Evolutionary conservation across 768 basidiomycete species (phyloP), one percentile per base, ranked within the genome.

Genomic region (Mycena epipterygia): DNA sequence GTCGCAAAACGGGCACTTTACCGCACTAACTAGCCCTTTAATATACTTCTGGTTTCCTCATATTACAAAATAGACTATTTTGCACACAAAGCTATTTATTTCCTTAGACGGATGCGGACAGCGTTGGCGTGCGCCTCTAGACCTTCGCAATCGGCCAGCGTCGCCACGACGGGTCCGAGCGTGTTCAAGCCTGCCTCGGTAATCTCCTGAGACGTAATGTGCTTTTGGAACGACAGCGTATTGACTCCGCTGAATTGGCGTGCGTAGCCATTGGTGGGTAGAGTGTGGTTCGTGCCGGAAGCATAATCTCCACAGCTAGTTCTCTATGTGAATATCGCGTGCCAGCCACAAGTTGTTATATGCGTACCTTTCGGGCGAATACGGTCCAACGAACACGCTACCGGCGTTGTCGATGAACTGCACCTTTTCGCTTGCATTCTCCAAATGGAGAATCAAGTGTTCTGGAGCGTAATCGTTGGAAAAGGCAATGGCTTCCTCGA

Each of bases 391-490:
- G 76, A 99, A 99, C 33, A 99, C 93, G 75, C 95, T 97, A 11
- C 98, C 98, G 2, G 98, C 98, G 76, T 99, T 99, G 73, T 96
- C 86, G 23, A 99, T 90, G 29, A 79, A 80, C 8, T 86, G 78
- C 14, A 98, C 90, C 60, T 85, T 85, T 14, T 84, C 81, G n/a
- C 85, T 82, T 0, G 97, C 94, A 42, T 93, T 83, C 70, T 90
- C 86, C 64, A 98, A 79, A 80, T 99, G 96, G 63, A 99, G 81
- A 76, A 99, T 98, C 68, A 99, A 86, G 84, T 99, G 98, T 79
- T 99, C 98, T 0, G 98, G 98, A 7, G 98, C 97, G 77, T 99
- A 99, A 76, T 97, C 96, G 80, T 99, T 99, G 49, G 94, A 95
- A 84, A 99, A 99, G 11, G 79, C 81, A 61, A 99, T 84, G 12